phyloP scores from a whole-genome alignment of 306 rosid species.

The Urtica urens region DNA sequence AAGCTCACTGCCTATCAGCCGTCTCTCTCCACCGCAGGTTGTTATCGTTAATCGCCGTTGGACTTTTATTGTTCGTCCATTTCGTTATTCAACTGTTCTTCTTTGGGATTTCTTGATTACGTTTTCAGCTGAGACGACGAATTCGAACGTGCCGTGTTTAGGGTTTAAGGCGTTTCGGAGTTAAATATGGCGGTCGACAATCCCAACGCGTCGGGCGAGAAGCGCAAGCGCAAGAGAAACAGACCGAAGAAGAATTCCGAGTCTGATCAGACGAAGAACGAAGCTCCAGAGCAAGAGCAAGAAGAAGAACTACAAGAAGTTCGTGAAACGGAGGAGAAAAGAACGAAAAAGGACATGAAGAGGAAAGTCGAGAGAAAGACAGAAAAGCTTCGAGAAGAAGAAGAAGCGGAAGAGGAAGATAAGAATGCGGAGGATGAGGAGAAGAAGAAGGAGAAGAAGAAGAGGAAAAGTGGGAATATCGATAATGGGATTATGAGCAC shows the following conservation, averaged over 20 bases:
- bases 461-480: slow-evolving; percentile 10
- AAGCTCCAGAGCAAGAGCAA: background rate
- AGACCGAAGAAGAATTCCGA: slow-evolving; percentile 19
- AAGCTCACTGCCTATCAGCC: too few relatives aligned
- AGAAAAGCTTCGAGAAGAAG: background rate
- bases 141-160: too few relatives aligned
- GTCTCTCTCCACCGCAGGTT: too few relatives aligned
- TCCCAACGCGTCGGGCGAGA: too few relatives aligned
- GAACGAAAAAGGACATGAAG: slow-evolving; percentile 7
- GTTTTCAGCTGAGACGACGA: too few relatives aligned
- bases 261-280: background rate
- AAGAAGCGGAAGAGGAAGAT: background rate
- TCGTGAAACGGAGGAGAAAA: slow-evolving; percentile 4
- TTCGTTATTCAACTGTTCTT: too few relatives aligned
- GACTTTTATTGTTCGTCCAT: too few relatives aligned
- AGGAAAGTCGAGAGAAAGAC: slow-evolving; percentile 9
- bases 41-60: too few relatives aligned
- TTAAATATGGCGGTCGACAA: too few relatives aligned
- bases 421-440: slow-evolving; percentile 8
- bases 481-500: slow-evolving; percentile 59
- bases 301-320: slow-evolving; percentile 7
- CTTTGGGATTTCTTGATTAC: too few relatives aligned
- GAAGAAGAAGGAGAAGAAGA: slow-evolving; percentile 11
- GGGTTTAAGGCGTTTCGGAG: too few relatives aligned
- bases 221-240: slow-evolving; percentile 42